Conservation (phyloP, 106 monocot genomes). For the Iris macrosiphon region DNA sequence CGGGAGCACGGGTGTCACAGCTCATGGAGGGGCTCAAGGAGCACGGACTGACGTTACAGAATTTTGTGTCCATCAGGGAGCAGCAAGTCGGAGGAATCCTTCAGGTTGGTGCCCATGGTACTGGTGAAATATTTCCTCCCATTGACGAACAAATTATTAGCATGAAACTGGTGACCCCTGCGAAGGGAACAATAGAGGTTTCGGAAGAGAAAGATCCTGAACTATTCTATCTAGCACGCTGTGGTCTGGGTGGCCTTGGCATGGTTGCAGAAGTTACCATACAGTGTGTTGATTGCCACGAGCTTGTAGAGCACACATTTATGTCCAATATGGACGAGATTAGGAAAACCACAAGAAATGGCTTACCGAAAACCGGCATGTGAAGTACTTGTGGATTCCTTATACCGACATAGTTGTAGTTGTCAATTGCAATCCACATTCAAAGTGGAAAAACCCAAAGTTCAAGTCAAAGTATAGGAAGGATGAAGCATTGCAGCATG, state of each 20-base stretch:
- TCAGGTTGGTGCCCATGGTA: constrained; percentile 97
- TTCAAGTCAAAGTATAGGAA: constrained; percentile 49
- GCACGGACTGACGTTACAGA: constrained; percentile 87
- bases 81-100: constrained; percentile 90
- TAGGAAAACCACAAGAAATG: constrained; percentile 93
- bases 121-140: constrained; percentile 83
- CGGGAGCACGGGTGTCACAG: constrained; percentile 74
- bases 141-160: constrained; percentile 92
- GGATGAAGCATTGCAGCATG: constrained; percentile 81
- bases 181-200: constrained; percentile 84
- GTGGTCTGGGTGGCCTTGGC: constrained; percentile 92
- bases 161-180: constrained; percentile 95
- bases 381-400: constrained; percentile 95
- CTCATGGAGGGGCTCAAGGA: constrained; percentile 82
- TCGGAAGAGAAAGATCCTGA: constrained; percentile 83
- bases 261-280: constrained; percentile 94
- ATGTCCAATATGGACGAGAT: too few relatives aligned
- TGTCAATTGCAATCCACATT: constrained; percentile 80
- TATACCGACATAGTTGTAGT: constrained; percentile 89
- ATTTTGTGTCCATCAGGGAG: constrained; percentile 93
- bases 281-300: constrained; percentile 90
- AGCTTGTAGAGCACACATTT: constrained; percentile 92
- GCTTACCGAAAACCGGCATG: constrained; percentile 87
- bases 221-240: constrained; percentile 84
- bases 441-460: constrained; percentile 66